These are phyloP conservation scores for Debaryomyces psychrophilus DNA, from an alignment of 1,139 yeast species.

Conservation along the genomic window DNA sequence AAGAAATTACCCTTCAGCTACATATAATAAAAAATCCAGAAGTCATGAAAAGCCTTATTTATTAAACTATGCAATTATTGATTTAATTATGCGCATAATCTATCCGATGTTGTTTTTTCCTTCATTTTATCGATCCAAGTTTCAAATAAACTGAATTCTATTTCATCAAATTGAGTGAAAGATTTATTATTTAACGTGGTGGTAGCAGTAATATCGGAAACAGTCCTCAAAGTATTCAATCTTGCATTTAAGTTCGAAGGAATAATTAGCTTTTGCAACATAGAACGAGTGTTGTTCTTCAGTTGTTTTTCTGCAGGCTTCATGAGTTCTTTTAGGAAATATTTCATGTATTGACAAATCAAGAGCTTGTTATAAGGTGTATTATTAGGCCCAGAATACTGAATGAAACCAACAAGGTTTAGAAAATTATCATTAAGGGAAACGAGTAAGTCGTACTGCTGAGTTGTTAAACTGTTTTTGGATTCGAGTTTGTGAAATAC, in stretches of 20 bases:
- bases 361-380: constrained; percentile 30
- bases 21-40: no score
- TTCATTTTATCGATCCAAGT: constrained; percentile 49
- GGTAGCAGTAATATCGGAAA: constrained; percentile 6
- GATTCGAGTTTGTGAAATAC: constrained; percentile 41
- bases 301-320: constrained; percentile 21
- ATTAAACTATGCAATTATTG: neutral
- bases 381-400: constrained; percentile 21
- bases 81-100: neutral
- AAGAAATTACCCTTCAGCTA: no score
- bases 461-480: constrained; percentile 35
- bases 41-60: no score
- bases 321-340: constrained; percentile 42
- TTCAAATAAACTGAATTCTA: constrained; percentile 46
- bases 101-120: constrained; percentile 1
- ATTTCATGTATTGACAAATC: constrained; percentile 45
- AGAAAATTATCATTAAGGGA: constrained; percentile 35
- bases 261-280: constrained; percentile 35
- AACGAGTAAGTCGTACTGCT: constrained; percentile 40
- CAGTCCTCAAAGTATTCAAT: neutral
- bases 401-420: constrained; percentile 29
- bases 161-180: constrained; percentile 40
- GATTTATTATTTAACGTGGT: neutral
- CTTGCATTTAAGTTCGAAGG: constrained; percentile 36
- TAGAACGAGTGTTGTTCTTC: constrained; percentile 17